Percentiles rank a stretch among this genome's conserved stretches.
Evolutionary conservation across 1,284 basidiomycete species (phyloP).

Genomic region (Marasmius sp.): DNA sequence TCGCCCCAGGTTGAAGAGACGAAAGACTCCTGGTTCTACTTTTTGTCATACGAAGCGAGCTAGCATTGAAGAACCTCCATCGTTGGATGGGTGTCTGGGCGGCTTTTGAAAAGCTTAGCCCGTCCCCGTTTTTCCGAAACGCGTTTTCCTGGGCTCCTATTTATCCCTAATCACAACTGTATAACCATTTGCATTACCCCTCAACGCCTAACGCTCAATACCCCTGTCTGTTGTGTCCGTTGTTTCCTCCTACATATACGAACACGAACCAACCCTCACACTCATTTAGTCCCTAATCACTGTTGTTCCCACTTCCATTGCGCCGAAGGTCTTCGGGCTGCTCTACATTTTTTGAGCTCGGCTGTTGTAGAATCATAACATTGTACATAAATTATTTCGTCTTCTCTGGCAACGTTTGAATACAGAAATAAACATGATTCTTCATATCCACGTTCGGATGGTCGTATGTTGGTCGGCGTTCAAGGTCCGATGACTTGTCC

Average conservation of each 20-base stretch:
- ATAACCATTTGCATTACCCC: background rate
- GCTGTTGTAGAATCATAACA: no score
- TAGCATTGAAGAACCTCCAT: background rate
- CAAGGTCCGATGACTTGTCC: no score
- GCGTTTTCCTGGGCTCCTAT: background rate
- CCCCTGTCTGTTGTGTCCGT: background rate
- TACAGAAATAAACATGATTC: no score
- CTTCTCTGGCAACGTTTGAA: no score
- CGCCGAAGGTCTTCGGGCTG: no score
- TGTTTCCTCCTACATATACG: background rate
- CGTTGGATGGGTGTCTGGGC: conserved; percentile 12
- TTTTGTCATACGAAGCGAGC: background rate
- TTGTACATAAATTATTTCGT: no score
- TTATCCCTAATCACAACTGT: background rate
- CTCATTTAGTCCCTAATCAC: background rate
- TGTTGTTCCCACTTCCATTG: background rate
- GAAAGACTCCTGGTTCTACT: background rate
- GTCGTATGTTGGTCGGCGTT: no score
- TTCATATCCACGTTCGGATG: no score
- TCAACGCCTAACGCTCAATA: background rate
- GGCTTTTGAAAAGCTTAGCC: conserved; percentile 7
- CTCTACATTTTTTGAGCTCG: no score
- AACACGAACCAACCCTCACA: background rate
- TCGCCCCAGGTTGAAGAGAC: conserved; percentile 1
- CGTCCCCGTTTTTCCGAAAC: background rate